Evolutionary conservation across 805 yeast genomes (phyloP), one percentile per base, ranked within the genome.

Genomic region (Wickerhamiella occidentalis): DNA sequence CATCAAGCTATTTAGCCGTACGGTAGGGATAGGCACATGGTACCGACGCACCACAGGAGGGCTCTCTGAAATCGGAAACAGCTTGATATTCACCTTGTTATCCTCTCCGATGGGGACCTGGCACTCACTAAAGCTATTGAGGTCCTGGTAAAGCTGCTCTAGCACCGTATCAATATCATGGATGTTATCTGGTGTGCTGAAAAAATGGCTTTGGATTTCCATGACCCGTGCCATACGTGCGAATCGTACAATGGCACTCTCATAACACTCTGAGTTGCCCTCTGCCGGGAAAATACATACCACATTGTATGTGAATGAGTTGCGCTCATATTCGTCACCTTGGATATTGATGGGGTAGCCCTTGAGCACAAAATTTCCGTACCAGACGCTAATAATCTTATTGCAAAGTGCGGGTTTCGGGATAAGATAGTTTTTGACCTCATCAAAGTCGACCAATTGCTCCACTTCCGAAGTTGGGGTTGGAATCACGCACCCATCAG

Each of bases 101-200:
- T 94, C 81, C 21, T 79, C 80, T 60, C 90, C 96, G 29, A 92
- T 78, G 0, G 96, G 96, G 26, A 92, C 90, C 63, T 87, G 76
- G 65, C 99, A 92, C 64, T 92, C 99, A 0, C 95, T 85, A 66
- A 88, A 94, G 61, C 85, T 86, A 66, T 92, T 94, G 56, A 92
- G 70, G 63, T 92, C 99, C 64, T 88, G 96, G 60, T 74, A 88
- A n/a, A 92, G 75, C 62, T 92, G 96, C 63, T 85, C 86, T 19
- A 92, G 76, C 48, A 90, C 69, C 56, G 85, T 81, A 56, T 80
- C 82, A 40, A 94, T 78, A 0, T 80, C 74, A 9, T 55, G 61
- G 49, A 72, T 73, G 43, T 69, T 68, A 2, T 76, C 66, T 2
- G 54, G 49, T 46, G 69, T 68, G 4, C 95, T 85, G 26, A 92